These are phyloP conservation scores for Coemansia sp. DNA, from an alignment of 192 early-diverging fungal genomes.

Conservation along the genomic window DNA sequence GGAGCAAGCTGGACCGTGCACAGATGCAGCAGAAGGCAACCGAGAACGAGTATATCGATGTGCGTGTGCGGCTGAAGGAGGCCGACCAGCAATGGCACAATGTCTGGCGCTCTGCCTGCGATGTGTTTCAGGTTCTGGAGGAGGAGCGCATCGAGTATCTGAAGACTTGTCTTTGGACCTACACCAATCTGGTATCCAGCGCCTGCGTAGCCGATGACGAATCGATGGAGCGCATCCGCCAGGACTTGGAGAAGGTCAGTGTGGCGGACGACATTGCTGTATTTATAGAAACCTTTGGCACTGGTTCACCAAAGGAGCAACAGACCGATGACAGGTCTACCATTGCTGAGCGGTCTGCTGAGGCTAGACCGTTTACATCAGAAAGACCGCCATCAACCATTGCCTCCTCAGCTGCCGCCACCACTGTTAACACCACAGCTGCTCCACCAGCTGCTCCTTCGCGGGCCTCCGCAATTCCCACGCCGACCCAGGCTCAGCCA, in stretches of 20 bases:
- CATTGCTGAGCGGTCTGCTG: neutral
- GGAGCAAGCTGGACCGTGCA: conserved; percentile 44
- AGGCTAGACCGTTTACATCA: neutral
- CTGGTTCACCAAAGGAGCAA: conserved; percentile 47
- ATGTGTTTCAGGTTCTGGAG: conserved; percentile 60
- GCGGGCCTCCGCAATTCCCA: conserved; percentile 15
- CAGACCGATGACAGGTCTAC: neutral
- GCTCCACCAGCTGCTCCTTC: conserved; percentile 2
- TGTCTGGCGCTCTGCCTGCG: conserved; percentile 52
- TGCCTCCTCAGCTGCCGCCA: neutral
- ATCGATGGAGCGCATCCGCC: conserved; percentile 72
- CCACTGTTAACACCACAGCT: neutral
- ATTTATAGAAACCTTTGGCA: conserved; percentile 65
- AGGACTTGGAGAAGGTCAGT: conserved; percentile 64
- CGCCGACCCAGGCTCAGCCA: conserved; percentile 1
- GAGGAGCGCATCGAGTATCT: conserved; percentile 73
- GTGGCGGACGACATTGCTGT: conserved; percentile 63
- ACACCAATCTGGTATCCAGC: conserved; percentile 72
- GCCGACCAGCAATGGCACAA: conserved; percentile 51
- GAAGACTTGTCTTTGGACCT: conserved; percentile 65
- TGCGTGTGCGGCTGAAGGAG: conserved; percentile 33
- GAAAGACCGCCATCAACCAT: neutral
- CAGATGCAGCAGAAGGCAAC: conserved; percentile 40
- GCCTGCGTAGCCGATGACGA: conserved; percentile 72
- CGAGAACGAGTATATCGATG: conserved; percentile 51